Evolutionary conservation across 225 moss, liverwort and hornwort genomes (phyloP).

Genomic region (Antitrichia curtipendula): DNA sequence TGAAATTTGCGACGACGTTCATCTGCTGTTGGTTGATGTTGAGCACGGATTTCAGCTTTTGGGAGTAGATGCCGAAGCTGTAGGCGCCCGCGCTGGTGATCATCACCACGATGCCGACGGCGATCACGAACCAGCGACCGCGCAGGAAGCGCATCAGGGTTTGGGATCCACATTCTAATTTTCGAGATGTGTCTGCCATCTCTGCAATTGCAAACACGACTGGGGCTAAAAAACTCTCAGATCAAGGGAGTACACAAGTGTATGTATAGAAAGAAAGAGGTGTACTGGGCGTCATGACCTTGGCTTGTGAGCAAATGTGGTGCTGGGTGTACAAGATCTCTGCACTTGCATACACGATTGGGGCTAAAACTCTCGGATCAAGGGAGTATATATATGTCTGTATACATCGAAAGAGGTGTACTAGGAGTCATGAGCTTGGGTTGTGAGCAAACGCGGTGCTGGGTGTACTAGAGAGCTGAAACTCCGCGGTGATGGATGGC

Average conservation of each 20-base stretch:
- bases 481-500: not conserved
- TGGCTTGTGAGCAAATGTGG: not conserved
- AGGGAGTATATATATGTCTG: not conserved
- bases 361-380: not conserved
- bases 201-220: not conserved
- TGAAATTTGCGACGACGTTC: constrained; percentile 56
- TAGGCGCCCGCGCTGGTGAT: constrained; percentile 68
- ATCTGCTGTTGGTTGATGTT: constrained; percentile 50
- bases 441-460: not conserved
- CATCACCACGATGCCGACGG: constrained; percentile 64
- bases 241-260: not conserved
- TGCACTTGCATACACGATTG: not conserved
- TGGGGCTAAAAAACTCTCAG: not conserved
- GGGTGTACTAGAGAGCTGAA: constrained; percentile 4
- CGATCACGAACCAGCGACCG: constrained; percentile 72
- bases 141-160: not conserved
- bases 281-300: not conserved
- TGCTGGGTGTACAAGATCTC: not conserved
- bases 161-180: not conserved
- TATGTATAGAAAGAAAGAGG: not conserved
- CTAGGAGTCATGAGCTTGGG: not conserved
- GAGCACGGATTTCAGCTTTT: constrained; percentile 62
- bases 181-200: not conserved
- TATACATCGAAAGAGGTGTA: not conserved
- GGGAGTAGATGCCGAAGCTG: constrained; percentile 74